These are phyloP conservation scores for Microglena sp. DNA, from an alignment of 139 green algal genomes.

Conservation along the genomic window DNA sequence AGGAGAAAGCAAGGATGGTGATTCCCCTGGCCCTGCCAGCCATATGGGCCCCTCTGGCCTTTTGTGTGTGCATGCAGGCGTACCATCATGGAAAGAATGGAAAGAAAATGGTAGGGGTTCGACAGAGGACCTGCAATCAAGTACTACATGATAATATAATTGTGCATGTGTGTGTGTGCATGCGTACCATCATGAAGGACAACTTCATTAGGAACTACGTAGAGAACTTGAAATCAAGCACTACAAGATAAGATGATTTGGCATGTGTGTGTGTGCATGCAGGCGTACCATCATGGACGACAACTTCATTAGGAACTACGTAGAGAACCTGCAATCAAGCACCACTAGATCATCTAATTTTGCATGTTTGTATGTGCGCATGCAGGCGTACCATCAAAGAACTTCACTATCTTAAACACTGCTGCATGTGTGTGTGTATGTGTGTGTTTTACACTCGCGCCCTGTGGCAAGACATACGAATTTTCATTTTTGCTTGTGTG, in stretches of 20 bases:
- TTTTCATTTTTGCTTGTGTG: neutral
- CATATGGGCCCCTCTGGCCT: neutral
- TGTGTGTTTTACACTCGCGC: too few species aligned
- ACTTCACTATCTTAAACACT: neutral
- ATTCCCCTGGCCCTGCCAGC: too few species aligned
- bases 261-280: too few species aligned
- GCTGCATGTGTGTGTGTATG: neutral
- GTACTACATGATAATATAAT: too few species aligned
- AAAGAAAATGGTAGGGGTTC: neutral
- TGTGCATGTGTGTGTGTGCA: neutral
- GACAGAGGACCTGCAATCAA: too few species aligned
- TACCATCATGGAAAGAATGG: neutral
- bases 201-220: conserved; percentile 93
- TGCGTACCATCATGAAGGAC: conserved; percentile 87
- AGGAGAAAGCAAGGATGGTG: too few species aligned
- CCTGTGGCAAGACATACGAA: too few species aligned
- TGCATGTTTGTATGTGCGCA: neutral
- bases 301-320: conserved; percentile 45
- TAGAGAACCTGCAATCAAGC: neutral
- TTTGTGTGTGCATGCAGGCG: neutral
- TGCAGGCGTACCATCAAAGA: neutral
- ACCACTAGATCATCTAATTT: too few species aligned
- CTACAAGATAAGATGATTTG: too few species aligned
- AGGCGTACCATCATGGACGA: conserved; percentile 86
- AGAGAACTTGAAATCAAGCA: conserved; percentile 90